phyloP scores from a whole-genome alignment of 1,284 basidiomycete species.

The Sutorius eximius region DNA sequence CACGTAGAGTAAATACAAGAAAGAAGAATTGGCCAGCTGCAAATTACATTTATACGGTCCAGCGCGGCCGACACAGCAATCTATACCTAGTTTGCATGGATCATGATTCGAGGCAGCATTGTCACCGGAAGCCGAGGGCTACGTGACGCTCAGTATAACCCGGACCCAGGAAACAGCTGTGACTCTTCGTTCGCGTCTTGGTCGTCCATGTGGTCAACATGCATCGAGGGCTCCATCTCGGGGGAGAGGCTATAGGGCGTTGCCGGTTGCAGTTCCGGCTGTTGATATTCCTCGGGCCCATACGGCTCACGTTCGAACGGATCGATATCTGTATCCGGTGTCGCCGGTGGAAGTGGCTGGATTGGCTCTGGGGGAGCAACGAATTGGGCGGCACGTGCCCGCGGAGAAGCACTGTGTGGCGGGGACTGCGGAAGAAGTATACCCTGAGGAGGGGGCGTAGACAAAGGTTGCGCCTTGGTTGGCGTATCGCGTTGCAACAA shows the following conservation, averaged over 20 bases:
- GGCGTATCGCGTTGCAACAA: constrained; percentile 13
- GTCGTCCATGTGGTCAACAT: constrained; percentile 33
- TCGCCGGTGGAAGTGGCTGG: constrained; percentile 16
- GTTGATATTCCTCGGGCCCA: constrained; percentile 15
- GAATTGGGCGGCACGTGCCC: constrained; percentile 8
- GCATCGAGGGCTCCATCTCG: constrained; percentile 7
- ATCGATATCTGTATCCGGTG: constrained; percentile 34
- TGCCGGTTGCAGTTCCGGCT: constrained; percentile 15
- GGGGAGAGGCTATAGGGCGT: constrained; percentile 34
- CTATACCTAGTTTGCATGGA: constrained; percentile 9
- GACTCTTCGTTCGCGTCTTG: constrained; percentile 40
- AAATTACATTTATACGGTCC: constrained; percentile 10
- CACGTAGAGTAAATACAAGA: constrained; percentile 26
- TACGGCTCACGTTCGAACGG: constrained; percentile 41
- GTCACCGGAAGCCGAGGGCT: no score
- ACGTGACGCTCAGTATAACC: constrained; percentile 44
- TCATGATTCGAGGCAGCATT: background rate
- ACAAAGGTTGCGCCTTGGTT: constrained; percentile 6
- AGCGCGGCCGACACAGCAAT: constrained; percentile 8
- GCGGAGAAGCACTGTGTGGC: constrained; percentile 4
- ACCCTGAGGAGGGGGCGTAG: constrained; percentile 14
- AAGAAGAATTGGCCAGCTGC: constrained; percentile 5
- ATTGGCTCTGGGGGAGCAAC: constrained; percentile 14
- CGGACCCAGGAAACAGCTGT: constrained; percentile 56
- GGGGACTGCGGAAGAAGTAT: constrained; percentile 18